Evolutionary conservation across 768 basidiomycete genomes (phyloP), one percentile per base, ranked within the genome.

Genomic region (Leccinum arenicola): DNA sequence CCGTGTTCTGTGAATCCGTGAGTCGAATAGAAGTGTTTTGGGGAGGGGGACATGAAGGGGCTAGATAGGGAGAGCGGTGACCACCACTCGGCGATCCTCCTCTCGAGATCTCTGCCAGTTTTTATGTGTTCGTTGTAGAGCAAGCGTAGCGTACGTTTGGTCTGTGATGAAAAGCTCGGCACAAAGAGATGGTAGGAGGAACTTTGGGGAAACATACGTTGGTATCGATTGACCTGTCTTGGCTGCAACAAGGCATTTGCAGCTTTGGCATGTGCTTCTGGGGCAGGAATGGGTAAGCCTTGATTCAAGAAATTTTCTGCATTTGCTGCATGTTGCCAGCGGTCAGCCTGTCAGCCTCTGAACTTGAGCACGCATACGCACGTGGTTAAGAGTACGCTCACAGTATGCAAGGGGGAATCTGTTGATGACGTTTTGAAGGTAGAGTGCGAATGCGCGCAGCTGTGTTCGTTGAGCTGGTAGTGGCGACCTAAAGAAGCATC

Each of bases 241-340:
- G 80, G 57, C 90, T 82, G 83, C 58, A 81, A 72, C 68, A 91
- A 93, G 2, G 88, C 87, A 60, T 86, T 85, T 15, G 91, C 89
- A 29, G 92, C 89, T 67, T 86, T 88, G 61, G 77, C 71, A 64
- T 93, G 88, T 62, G 92, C 88, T 61, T 89, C 86, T 25, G 84
- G 80, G 11, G 91, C 88, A 36, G 84, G 83, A 21, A 91, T 82
- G 54, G 91, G 80, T 6, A 90, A 76, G 12, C 91, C 91, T 59
- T 83, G 81, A 12, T 77, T 78, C 49, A 81, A 68, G 66, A 82
- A 84, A 59, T 92, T 89, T 53, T 93, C 90, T 36, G 90, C 91
- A 66, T 88, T 88, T 15, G 86, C 85, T 55, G 88, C 88, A 73
- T 92, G 89, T 66, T 88, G n/a, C n/a, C n/a, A n/a, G n/a, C n/a